These are phyloP conservation scores for Thraustochytrium striatum DNA, from an alignment of 352 stramenopile species.

Conservation along the genomic window DNA sequence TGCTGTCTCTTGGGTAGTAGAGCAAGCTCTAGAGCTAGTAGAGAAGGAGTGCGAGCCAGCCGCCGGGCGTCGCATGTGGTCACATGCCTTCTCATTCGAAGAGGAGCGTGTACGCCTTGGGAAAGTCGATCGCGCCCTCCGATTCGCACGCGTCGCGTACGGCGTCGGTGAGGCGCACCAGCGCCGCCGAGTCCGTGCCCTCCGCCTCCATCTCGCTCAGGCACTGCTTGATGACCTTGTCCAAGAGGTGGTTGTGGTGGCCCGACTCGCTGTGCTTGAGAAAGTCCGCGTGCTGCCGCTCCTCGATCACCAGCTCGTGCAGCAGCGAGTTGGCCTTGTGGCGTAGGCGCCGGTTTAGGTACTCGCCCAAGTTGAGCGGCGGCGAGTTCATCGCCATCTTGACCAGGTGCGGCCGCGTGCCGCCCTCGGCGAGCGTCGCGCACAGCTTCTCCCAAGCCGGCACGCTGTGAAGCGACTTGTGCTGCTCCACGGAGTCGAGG, in stretches of 20 bases:
- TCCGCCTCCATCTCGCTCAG: not conserved
- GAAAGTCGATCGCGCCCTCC: not conserved
- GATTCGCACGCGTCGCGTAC: not conserved
- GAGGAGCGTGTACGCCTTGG: not conserved
- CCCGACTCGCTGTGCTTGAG: not conserved
- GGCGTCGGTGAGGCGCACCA: not conserved
- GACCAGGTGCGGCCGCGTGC: not conserved
- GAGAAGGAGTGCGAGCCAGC: not conserved
- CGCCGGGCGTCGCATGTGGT: not conserved
- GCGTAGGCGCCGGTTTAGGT: constrained; percentile 17
- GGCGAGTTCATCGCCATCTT: constrained; percentile 32
- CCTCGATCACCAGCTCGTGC: not conserved
- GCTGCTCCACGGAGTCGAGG: constrained; percentile 4
- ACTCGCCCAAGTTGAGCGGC: constrained; percentile 32
- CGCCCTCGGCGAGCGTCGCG: not conserved
- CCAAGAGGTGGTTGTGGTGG: not conserved
- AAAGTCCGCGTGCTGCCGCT: not conserved
- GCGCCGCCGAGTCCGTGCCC: not conserved
- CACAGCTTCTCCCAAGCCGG: constrained; percentile 19
- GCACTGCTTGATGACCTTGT: not conserved
- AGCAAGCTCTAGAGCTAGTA: not conserved
- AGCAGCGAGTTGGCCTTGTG: not conserved
- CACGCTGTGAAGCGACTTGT: not conserved
- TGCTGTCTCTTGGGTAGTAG: not conserved
- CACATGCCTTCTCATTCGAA: not conserved